A percentile compares a stretch with the other conserved stretches of the same genome.
phyloP scores from a whole-genome alignment of 768 basidiomycete species.

The Leccinum boreale region DNA sequence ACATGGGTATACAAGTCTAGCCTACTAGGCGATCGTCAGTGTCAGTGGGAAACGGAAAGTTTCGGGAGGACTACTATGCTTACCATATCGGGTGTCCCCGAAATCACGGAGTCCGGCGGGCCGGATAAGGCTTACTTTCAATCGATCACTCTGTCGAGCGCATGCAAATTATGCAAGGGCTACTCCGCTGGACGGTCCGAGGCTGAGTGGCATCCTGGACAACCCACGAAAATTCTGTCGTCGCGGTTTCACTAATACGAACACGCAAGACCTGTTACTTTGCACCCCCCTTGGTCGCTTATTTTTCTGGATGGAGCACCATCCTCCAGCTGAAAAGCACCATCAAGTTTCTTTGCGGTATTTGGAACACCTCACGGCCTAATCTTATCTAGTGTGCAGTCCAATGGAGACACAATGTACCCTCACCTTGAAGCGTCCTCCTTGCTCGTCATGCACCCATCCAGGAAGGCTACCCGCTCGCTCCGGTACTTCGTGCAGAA shows the following conservation, averaged over 20 bases:
- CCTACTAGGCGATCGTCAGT: not conserved
- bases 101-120: not conserved
- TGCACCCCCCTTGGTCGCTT: not conserved
- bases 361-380: not conserved
- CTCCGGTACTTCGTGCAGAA: not conserved
- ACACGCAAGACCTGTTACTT: not conserved
- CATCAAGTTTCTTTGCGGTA: not conserved
- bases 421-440: not conserved
- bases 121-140: not conserved
- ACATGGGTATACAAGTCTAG: conserved; percentile 22
- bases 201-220: not conserved
- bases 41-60: not conserved
- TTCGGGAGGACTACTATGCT: conserved; percentile 14
- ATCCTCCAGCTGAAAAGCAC: not conserved
- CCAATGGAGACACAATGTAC: not conserved
- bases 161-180: not conserved
- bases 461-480: not conserved
- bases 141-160: not conserved
- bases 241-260: not conserved
- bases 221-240: not conserved
- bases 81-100: conserved; percentile 22
- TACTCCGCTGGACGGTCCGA: not conserved
- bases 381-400: not conserved
- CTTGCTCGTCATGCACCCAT: not conserved
- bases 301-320: not conserved